Base-by-base conservation (phyloP, 352 stramenopile genomes). In the Pythium graminicola region DNA sequence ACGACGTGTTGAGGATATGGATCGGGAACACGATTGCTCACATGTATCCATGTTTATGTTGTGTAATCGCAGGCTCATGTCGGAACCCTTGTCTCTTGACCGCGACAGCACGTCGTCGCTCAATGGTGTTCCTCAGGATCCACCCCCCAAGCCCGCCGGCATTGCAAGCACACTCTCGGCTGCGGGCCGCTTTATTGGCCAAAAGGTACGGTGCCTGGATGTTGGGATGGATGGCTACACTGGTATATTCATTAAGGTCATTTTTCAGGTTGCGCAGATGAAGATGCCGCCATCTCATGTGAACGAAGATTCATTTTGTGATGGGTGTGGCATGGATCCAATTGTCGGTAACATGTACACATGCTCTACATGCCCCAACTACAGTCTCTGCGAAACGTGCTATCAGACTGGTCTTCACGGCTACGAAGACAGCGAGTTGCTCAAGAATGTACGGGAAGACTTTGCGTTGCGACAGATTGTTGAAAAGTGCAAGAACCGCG, bases 271-370 rank as follows among this genome's bases (percentile, higher is more conserved):
- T 22, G 76, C 81, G 38, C 67, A 80, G 54, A 76, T 90, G 67
- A 92, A 92, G 64, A 73, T 85, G 38, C 70, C 80, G 38, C 57
- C 76, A 13, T 68, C 67, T 7, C 74, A 92, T 45, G 72, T 94
- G 38, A 89, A 94, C 64, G 77, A 89, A 13, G 80, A 94, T 60
- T 93, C 84, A 57, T 95, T 95, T 72, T 95, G 84, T 60, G 84
- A 95, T 52, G 84, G 84, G 50, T 95, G 84, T 48, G 84, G 84
- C 53, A 89, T 94, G 84, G 81, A 93, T 56, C 84, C 84, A 16
- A 87, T 94, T 57, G 64, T 93, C 14, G 84, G 84, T 27, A 81
- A 91, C 69, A 91, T 92, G 80, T 95, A 87, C 55, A 87, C 84
- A 50, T 95, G 84, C 67, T 93, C 81, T 54, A 81, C 75, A 59